These are phyloP conservation scores for Auricularia cornea DNA, from an alignment of 768 basidiomycete species.

Conservation along the genomic window DNA sequence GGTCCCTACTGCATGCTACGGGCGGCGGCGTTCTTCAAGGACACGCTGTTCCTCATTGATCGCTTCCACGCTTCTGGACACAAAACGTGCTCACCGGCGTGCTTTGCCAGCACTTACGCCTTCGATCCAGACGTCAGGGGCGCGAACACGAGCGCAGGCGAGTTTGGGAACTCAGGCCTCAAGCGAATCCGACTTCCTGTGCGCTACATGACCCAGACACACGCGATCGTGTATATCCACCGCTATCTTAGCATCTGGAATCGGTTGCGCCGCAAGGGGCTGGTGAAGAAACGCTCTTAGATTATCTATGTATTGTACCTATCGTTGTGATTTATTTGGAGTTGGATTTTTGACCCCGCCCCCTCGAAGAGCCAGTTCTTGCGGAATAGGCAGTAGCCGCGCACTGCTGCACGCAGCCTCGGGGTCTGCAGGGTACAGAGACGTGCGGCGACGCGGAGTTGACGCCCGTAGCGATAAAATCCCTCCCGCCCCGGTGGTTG, in stretches of 20 bases:
- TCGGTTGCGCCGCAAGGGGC: neutral
- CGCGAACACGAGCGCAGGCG: slow-evolving; percentile 20
- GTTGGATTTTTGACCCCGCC: too few species aligned
- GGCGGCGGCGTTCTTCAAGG: slow-evolving; percentile 23
- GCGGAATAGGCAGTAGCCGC: too few species aligned
- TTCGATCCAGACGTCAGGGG: slow-evolving; percentile 17
- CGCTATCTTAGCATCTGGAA: slow-evolving; percentile 7
- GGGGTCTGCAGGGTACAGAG: too few species aligned
- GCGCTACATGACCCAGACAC: slow-evolving; percentile 23
- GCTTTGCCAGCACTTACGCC: slow-evolving; percentile 21
- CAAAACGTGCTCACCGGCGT: slow-evolving; percentile 24
- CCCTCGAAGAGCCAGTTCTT: too few species aligned
- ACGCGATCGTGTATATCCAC: slow-evolving; percentile 21
- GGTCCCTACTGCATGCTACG: slow-evolving; percentile 26
- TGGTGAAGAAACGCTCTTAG: too few species aligned
- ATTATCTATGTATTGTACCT: too few species aligned
- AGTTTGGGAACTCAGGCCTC: slow-evolving; percentile 27
- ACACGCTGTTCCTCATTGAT: slow-evolving; percentile 29
- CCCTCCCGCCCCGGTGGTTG: too few species aligned
- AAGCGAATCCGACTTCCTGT: slow-evolving; percentile 21
- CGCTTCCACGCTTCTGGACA: slow-evolving; percentile 27
- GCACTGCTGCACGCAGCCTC: too few species aligned
- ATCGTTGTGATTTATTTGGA: too few species aligned
- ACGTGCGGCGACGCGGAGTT: too few species aligned
- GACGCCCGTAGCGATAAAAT: too few species aligned